A percentile compares a stretch with the other conserved stretches of the same genome.
Evolutionary conservation across 305 asterid species (phyloP).

Genomic region (Plantago lanceolata): DNA sequence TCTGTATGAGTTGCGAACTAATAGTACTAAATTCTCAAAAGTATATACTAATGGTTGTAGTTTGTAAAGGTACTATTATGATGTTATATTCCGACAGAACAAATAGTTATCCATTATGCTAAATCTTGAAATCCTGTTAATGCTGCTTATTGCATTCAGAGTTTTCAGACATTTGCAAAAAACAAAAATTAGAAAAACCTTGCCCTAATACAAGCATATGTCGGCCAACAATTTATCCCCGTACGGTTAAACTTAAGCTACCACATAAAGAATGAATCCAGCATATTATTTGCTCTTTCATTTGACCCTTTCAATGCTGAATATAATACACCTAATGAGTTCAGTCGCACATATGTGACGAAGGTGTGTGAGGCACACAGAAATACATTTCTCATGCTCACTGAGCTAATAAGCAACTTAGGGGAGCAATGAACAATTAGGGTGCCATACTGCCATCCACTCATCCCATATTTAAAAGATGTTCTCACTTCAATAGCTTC

Average conservation of each 20-base stretch:
- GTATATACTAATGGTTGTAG: background rate
- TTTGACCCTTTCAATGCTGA: background rate
- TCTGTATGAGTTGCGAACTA: background rate
- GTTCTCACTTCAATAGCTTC: background rate
- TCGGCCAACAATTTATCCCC: background rate
- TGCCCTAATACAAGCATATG: too few species aligned
- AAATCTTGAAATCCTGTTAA: background rate
- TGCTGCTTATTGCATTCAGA: background rate
- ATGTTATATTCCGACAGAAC: background rate
- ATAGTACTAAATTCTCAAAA: background rate
- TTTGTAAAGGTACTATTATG: background rate
- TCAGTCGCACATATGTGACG: too few species aligned
- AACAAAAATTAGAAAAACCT: too few species aligned
- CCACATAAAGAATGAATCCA: background rate
- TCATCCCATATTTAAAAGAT: background rate
- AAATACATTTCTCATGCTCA: too few species aligned
- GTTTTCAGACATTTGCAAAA: background rate
- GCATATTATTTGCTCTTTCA: background rate
- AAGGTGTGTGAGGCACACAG: too few species aligned
- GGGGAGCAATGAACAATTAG: background rate
- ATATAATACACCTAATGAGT: background rate
- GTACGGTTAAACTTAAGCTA: background rate
- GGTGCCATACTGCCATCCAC: background rate
- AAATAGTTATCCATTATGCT: background rate
- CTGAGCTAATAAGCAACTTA: background rate